These are phyloP conservation scores for Hypoxylon sp. DNA, from an alignment of 2,329 filamentous ascomycete species.

Conservation along the genomic window DNA sequence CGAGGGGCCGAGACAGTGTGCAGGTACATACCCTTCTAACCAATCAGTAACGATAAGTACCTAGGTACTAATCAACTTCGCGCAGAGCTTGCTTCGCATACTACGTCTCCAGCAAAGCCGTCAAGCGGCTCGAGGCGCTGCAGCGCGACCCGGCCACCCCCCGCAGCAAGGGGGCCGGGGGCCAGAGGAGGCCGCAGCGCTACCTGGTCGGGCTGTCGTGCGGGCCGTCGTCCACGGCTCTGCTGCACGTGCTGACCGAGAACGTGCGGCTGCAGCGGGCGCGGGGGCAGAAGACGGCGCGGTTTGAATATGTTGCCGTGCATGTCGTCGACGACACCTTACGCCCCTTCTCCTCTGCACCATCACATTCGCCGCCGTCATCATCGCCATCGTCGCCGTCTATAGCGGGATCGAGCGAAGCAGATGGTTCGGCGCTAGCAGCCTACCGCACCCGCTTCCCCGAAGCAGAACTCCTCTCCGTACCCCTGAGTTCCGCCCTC, in stretches of 20 bases:
- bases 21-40: constrained; percentile 27
- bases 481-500: constrained; percentile 75
- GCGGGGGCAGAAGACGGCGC: constrained; percentile 62
- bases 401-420: not conserved
- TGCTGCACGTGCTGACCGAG: constrained; percentile 80
- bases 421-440: constrained; percentile 2
- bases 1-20: constrained; percentile 49
- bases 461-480: constrained; percentile 70
- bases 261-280: constrained; percentile 76
- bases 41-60: not conserved
- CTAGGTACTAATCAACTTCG: not conserved
- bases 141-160: constrained; percentile 60
- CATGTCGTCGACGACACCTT: constrained; percentile 62
- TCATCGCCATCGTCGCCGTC: not conserved
- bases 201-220: constrained; percentile 86
- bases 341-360: not conserved
- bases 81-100: constrained; percentile 78
- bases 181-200: constrained; percentile 56
- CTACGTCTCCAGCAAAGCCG: constrained; percentile 82
- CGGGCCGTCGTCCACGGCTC: constrained; percentile 81
- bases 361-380: not conserved
- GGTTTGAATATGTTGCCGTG: constrained; percentile 74
- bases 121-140: constrained; percentile 74
- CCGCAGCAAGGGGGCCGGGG: constrained; percentile 39
- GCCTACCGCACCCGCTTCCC: constrained; percentile 72